A percentile compares a stretch with the other conserved stretches of the same genome.
These are phyloP conservation scores for Aspergillus nomiae DNA, from an alignment of 2,329 filamentous ascomycete species.

Conservation along the genomic window DNA sequence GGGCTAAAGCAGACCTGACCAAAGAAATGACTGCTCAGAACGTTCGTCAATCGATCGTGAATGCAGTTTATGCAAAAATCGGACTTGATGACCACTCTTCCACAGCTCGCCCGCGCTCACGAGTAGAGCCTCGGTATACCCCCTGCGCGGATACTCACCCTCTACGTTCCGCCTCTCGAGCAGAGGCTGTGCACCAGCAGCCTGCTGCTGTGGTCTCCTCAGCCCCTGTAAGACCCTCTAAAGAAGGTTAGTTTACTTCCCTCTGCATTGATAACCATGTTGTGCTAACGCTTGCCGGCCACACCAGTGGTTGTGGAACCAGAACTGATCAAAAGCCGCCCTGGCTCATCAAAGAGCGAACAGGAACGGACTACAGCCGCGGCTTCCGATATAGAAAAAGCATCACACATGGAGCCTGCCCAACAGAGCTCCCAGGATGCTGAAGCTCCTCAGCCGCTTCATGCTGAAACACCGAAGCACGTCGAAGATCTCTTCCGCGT, in stretches of 20 bases:
- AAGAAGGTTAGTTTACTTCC: background rate
- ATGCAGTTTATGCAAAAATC: constrained; percentile 76
- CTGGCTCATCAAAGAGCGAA: constrained; percentile 23
- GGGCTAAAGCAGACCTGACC: constrained; percentile 86
- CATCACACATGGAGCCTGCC: constrained; percentile 33
- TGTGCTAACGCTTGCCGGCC: constrained; percentile 4
- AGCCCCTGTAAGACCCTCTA: background rate
- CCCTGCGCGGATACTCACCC: constrained; percentile 12
- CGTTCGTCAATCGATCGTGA: constrained; percentile 82
- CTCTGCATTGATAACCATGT: background rate
- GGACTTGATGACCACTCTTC: constrained; percentile 49
- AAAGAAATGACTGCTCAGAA: constrained; percentile 81
- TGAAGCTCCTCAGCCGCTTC: constrained; percentile 75
- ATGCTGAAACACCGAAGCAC: constrained; percentile 81
- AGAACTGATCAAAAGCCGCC: constrained; percentile 22
- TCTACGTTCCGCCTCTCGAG: constrained; percentile 12
- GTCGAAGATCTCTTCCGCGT: constrained; percentile 84
- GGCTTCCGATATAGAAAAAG: constrained; percentile 19
- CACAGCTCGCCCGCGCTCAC: constrained; percentile 26
- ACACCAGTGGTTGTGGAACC: constrained; percentile 26
- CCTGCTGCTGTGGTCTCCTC: background rate
- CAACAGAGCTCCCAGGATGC: constrained; percentile 52
- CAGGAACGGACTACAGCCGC: constrained; percentile 15
- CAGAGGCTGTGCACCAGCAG: background rate
- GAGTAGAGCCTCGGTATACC: constrained; percentile 24